A percentile compares a stretch with the other conserved stretches of the same genome.
These are phyloP conservation scores for Sapria himalayana DNA, from an alignment of 345 rosid species.

Conservation along the genomic window DNA sequence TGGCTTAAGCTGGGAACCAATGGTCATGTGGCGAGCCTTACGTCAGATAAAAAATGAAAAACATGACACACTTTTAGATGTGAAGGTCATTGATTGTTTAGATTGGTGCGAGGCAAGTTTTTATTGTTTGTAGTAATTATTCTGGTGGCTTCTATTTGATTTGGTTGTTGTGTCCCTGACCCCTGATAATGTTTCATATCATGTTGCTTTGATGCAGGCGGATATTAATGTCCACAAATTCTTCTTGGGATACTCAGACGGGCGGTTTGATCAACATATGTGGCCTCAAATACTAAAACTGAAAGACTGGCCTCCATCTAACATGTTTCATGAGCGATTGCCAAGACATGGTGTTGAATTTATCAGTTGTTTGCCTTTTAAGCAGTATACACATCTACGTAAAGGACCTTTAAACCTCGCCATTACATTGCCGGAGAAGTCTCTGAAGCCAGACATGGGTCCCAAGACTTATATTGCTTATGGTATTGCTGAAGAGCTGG, in stretches of 20 bases:
- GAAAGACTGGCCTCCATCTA: slow-evolving; percentile 77
- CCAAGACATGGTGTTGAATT: slow-evolving; percentile 62
- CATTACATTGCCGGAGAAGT: slow-evolving; percentile 23
- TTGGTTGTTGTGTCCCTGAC: slow-evolving; percentile 10
- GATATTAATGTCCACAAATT: slow-evolving; percentile 27
- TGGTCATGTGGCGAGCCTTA: slow-evolving; percentile 64
- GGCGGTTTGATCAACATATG: slow-evolving; percentile 9
- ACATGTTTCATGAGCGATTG: slow-evolving; percentile 26
- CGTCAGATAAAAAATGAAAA: slow-evolving; percentile 21
- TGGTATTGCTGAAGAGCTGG: slow-evolving; percentile 46
- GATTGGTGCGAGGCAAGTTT: slow-evolving; percentile 28
- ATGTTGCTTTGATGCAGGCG: slow-evolving; percentile 18
- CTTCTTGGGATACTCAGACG: slow-evolving; percentile 30
- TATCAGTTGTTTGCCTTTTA: slow-evolving; percentile 40
- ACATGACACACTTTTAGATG: slow-evolving; percentile 18
- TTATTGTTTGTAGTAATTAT: not conserved
- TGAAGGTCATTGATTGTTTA: slow-evolving; percentile 40
- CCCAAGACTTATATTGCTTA: slow-evolving; percentile 69
- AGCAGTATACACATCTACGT: slow-evolving; percentile 51
- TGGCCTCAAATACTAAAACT: slow-evolving; percentile 61
- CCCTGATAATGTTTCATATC: not conserved
- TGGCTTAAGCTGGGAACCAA: slow-evolving; percentile 77
- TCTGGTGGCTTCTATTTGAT: slow-evolving; percentile 4
- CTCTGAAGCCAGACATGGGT: slow-evolving; percentile 65
- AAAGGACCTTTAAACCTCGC: slow-evolving; percentile 45